Base-by-base conservation (phyloP, 768 basidiomycete genomes). In the Psilocybe cyanescens region DNA sequence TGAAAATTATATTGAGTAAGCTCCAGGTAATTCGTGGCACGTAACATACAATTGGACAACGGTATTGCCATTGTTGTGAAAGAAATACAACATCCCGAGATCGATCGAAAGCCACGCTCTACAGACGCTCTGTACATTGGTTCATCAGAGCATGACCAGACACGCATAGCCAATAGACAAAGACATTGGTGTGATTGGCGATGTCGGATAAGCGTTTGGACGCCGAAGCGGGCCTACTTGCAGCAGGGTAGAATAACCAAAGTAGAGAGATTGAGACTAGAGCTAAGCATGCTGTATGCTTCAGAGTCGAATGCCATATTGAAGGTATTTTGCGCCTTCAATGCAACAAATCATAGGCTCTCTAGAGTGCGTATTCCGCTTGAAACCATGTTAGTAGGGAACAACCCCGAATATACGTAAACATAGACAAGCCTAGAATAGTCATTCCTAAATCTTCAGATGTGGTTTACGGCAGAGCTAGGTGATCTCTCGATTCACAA, bases 401-500 rank as follows among this genome's bases (percentile, higher is more conserved):
- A 55, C 29, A 68, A 47, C 48, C 50, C 64, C 64, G 64, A 57
- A 60, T 35, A 58, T 63, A 62, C 67, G 60, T 58, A 60, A 63
- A 54, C 37, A 50, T n/a, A 54, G 35, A 60, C 53, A 52, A 50
- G 53, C 28, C 50, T 41, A 55, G 19, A 60, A 57, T 58, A 58
- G 24, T 39, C 66, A 50, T 47, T 56, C 31, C 49, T 50, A 28
- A 68, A 63, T 53, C 60, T 61, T 35, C 30, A 63, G 61, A 59
- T 66, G 51, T 16, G 30, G 6, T 16, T 69, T 67, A 69, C 68
- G 68, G 65, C 60, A 69, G 64, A 52, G 46, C 28, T 37, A 28
- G 39, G 49, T 53, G 58, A 64, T 56, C 55, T 48, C 28, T 60
- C 56, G 56, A 57, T 50, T 60, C 55, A 44, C 39, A 49, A 47